Evolutionary conservation across 257 asterid species (phyloP), one percentile per base, ranked within the genome.

Genomic region (Gentiana macrophylla): DNA sequence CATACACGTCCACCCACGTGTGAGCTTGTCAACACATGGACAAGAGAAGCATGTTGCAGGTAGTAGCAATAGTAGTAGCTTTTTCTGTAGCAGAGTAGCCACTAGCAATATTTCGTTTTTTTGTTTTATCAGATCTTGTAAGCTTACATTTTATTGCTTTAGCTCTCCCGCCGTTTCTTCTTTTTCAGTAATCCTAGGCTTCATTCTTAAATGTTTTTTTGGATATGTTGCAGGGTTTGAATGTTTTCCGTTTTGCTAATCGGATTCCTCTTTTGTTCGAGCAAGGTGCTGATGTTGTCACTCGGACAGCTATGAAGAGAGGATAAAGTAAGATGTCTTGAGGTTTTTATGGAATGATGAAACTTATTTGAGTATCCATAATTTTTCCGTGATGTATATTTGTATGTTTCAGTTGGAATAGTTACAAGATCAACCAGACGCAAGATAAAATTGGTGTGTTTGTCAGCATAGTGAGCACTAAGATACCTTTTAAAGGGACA

Each of bases 211-310:
- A 43, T 24, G 43, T 53, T 35, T 45, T 57, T 53, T 33, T 35
- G 56, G 59, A 60, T 57, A 74, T 43, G 77, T 70, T 68, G 43
- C 67, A 88, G 96, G 96, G 96, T 59, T 70, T 88, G 49, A 88
- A 88, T 76, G 69, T 88, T 57, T 88, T 88, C 74, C 87, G 96
- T 64, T 88, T 88, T 66, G 96, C 96, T 57, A 88, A 88, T 62
- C 96, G 96, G 72, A 88, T 88, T 57, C 96, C 96, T 12, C 96
- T 88, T 71, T 77, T 88, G 63, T 84, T 88, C 52, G 96, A 88
- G 94, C 90, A 84, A 84, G 96, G 96, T 53, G 96, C 96, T 62
- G 96, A 88, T 75, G 96, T 88, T 67, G 90, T 84, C 72, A 88
- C 96, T 59, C 74, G 96, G 68, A 88, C 94, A 61, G 94, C 96